Conservation (phyloP, 768 basidiomycete species). For the Filobasidium floriforme region DNA sequence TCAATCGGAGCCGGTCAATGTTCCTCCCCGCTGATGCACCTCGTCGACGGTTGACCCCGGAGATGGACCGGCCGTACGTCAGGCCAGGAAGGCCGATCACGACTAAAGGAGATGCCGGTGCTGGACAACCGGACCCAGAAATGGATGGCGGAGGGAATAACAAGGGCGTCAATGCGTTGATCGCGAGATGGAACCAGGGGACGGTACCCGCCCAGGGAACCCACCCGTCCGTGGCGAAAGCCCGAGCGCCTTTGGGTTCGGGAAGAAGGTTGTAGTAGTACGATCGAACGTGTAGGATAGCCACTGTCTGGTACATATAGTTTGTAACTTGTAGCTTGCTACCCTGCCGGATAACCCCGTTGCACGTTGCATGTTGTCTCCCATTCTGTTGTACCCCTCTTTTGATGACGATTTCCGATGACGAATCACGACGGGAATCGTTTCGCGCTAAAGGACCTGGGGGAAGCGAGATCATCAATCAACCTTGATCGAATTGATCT, state of each 20-base stretch:
- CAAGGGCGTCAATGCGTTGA: conserved; percentile 40
- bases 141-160: conserved; percentile 26
- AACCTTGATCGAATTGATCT: too few species aligned
- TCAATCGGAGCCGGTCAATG: conserved; percentile 11
- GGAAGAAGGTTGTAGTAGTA: conserved; percentile 11
- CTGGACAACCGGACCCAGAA: conserved; percentile 3
- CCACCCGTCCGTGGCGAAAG: background rate
- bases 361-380: too few species aligned
- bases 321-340: background rate
- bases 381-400: too few species aligned
- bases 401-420: too few species aligned
- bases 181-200: conserved; percentile 41
- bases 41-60: background rate
- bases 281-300: background rate
- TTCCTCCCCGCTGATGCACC: background rate
- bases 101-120: background rate
- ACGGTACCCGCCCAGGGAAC: conserved; percentile 18
- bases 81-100: background rate
- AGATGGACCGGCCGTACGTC: conserved; percentile 3
- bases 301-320: background rate
- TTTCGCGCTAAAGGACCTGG: too few species aligned
- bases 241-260: conserved; percentile 10
- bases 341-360: background rate
- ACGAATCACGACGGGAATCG: too few species aligned
- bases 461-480: too few species aligned